Percentiles rank a stretch among this genome's conserved stretches.
Conservation (phyloP, 2,329 filamentous ascomycete species). For the Diaporthe helianthi region DNA sequence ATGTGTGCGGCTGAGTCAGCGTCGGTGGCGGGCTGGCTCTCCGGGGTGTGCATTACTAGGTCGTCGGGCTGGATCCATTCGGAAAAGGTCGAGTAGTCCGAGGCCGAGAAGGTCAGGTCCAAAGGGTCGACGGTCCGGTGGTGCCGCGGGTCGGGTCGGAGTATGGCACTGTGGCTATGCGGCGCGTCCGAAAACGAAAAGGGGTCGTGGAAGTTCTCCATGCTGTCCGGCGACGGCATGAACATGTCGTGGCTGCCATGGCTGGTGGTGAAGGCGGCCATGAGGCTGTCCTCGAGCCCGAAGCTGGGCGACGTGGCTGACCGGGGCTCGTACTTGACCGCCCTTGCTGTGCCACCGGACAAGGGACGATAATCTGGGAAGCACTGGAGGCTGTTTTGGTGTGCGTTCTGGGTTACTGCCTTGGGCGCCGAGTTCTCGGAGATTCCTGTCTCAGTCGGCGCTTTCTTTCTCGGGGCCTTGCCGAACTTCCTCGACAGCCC, state of each 20-base stretch:
- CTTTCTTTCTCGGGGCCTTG: slow-evolving; percentile 34
- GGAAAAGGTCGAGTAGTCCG: slow-evolving; percentile 32
- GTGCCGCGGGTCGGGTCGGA: slow-evolving; percentile 20
- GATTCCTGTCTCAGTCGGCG: slow-evolving; percentile 26
- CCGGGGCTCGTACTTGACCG: slow-evolving; percentile 30
- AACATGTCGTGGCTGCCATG: slow-evolving; percentile 30
- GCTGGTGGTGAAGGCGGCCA: slow-evolving; percentile 31
- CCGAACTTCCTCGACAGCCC: slow-evolving; percentile 34
- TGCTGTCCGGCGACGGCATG: slow-evolving; percentile 29
- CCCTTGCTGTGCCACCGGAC: slow-evolving; percentile 26
- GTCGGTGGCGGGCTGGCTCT: slow-evolving; percentile 21
- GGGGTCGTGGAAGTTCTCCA: slow-evolving; percentile 30
- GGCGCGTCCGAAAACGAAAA: slow-evolving; percentile 32
- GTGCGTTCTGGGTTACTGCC: slow-evolving; percentile 26
- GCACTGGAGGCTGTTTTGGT: slow-evolving; percentile 28
- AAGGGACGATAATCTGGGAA: slow-evolving; percentile 32
- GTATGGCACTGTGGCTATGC: slow-evolving; percentile 14
- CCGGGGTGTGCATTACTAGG: slow-evolving; percentile 32
- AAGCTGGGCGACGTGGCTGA: slow-evolving; percentile 23
- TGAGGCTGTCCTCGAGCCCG: slow-evolving; percentile 32
- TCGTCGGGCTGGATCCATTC: slow-evolving; percentile 34
- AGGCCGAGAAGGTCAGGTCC: slow-evolving; percentile 31
- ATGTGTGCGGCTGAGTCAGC: slow-evolving; percentile 24
- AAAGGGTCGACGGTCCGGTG: slow-evolving; percentile 32
- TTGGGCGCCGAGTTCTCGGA: slow-evolving; percentile 19